Evolutionary conservation across 73 alveolate genomes (phyloP), one percentile per base, ranked within the genome.

Genomic region (Paramecium sonneborni): DNA sequence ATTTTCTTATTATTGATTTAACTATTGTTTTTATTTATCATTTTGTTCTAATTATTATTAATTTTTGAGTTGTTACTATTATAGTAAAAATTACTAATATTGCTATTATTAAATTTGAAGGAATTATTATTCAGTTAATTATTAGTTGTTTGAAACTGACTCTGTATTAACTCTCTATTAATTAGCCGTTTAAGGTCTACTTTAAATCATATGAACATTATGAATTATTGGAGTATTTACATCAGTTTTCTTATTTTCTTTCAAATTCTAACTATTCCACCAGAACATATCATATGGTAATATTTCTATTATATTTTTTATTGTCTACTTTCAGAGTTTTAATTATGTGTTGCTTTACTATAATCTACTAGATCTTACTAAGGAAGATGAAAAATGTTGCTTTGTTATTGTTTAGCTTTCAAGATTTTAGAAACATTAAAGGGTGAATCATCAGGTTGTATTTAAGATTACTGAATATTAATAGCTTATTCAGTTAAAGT

Each of bases 211-310:
- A 3, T 62, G 84, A 6, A 62, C 44, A 26, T 62, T 62, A 14
- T 43, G 84, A 12, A 62, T 62, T 11, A 62, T 62, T 43, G 44
- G 48, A 12, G 0, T 15, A 23, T 35, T 38, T 12, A 14, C 32
- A 72, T 35, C 68, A 18, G 15, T 38, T 72, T 72, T 72, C 90
- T 79, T 79, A 46, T 79, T 79, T 26, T 79, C 90, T 79, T 79
- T 79, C 15, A 79, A 43, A 79, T 43, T 39, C 24, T 79, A 79
- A 79, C 90, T 79, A 79, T 79, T 79, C 90, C 90, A 79, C 90
- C 90, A 79, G 34, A 43, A 79, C 41, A 79, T 44, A 14, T 44
- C 69, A 20, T 41, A 79, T 11, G 90, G 90, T 28, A 79, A 43
- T 20, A 79, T 39, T 44, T 79, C 90, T 79, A 72, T 14, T 34